Base-by-base conservation (phyloP, 768 basidiomycete genomes). In the Trichaptum fuscoviolaceum region DNA sequence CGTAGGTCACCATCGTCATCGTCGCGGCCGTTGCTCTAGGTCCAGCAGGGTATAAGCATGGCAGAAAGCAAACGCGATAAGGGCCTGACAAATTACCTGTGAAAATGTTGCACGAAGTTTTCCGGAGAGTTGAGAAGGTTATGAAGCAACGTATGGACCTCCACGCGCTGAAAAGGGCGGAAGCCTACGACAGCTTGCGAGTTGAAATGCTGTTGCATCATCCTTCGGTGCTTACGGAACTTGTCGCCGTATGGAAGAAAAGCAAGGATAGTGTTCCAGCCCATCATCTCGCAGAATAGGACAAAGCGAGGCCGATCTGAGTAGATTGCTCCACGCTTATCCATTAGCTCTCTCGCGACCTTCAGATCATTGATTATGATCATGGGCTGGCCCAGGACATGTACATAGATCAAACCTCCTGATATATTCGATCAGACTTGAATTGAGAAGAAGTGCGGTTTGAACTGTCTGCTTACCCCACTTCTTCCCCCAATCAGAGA, bases 141-240 rank as follows among this genome's bases (percentile, higher is more conserved):
- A 10, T 62, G n/a, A 6, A 73, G 65, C 8, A 70, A 59, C 1
- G 42, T 66, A 64, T 67, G 61, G n/a, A 61, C 64, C 60, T 70
- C 69, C 4, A 65, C 64, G 26, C 35, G 66, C 61, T 68, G 70
- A 20, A 71, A 59, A 3, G 69, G 66, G 0, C 58, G 5, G 64
- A 35, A 17, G 17, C 12, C 52, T 57, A 66, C 1, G 66, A 60
- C 18, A 35, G 26, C 78, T 12, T 80, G 78, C 30, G 79, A 68
- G 42, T 85, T 84, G 42, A 92, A 81, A 7, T 89, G 88, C 63
- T 83, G 82, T 72, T 87, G 85, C 76, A 91, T 84, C 58, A 91
- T 82, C 69, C 77, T 83, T 70, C 90, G 85, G 73, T 90, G 88
- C 25, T 88, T 84, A 66, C 84, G 85, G 35, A 71, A 66, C 0